Evolutionary conservation across 805 yeast species (phyloP).

Genomic region (Candida palmyrensis): DNA sequence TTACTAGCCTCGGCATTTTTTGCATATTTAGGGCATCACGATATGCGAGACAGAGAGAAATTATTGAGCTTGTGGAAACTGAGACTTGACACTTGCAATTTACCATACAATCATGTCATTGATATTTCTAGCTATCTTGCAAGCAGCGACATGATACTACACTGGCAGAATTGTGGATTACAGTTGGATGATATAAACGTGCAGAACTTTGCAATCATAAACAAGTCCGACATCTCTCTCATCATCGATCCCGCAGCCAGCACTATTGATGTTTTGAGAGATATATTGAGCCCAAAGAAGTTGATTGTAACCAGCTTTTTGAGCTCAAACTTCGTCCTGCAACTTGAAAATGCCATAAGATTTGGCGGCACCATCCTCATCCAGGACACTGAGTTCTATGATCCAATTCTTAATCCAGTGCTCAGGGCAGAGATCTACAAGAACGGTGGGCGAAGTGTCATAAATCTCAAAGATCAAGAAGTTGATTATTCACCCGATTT

Average conservation of each 20-base stretch:
- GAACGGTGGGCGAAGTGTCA: conserved; percentile 65
- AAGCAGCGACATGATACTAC: conserved; percentile 32
- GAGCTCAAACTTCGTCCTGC: conserved; percentile 60
- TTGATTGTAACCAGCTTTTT: conserved; percentile 63
- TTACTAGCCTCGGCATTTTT: conserved; percentile 58
- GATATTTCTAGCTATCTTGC: conserved; percentile 32
- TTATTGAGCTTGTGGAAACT: conserved; percentile 32
- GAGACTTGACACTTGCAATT: conserved; percentile 26
- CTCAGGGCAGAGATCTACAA: conserved; percentile 54
- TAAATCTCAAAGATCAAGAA: conserved; percentile 55
- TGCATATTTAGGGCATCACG: conserved; percentile 56
- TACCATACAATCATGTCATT: conserved; percentile 35
- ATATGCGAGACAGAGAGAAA: conserved; percentile 41
- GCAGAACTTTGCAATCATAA: conserved; percentile 59
- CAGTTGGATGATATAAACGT: conserved; percentile 49
- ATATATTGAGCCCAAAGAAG: conserved; percentile 23
- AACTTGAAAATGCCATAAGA: conserved; percentile 72
- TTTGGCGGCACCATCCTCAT: conserved; percentile 77
- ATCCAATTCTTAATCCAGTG: conserved; percentile 66
- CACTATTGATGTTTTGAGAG: conserved; percentile 36
- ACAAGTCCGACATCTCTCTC: conserved; percentile 40
- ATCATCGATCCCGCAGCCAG: conserved; percentile 70
- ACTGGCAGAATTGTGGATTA: conserved; percentile 53
- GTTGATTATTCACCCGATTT: conserved; percentile 68
- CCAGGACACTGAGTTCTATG: conserved; percentile 75